These are phyloP conservation scores for Papiliotrema fonsecae DNA, from an alignment of 1,284 basidiomycete species.

Conservation along the genomic window DNA sequence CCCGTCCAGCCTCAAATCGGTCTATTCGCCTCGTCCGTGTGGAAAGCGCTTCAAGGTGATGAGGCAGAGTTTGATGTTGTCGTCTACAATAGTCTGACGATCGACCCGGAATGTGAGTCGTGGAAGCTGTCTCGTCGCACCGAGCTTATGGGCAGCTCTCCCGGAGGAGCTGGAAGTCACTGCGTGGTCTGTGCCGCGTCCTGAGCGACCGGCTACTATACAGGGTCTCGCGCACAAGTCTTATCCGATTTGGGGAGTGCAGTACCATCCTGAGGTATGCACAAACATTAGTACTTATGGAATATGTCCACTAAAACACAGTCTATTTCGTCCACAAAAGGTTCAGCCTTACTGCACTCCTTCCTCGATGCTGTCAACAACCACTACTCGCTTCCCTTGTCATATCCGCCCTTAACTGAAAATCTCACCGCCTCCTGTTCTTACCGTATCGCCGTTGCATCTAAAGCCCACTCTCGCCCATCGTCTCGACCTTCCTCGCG, in stretches of 20 bases:
- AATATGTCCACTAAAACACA: constrained; percentile 11
- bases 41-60: constrained; percentile 9
- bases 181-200: constrained; percentile 45
- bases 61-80: constrained; percentile 60
- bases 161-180: constrained; percentile 50
- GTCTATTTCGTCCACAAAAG: constrained; percentile 50
- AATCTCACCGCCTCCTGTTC: constrained; percentile 35
- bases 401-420: constrained; percentile 30
- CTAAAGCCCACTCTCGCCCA: neutral
- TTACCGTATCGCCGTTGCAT: constrained; percentile 27
- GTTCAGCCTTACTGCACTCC: constrained; percentile 41
- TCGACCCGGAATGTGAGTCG: constrained; percentile 42
- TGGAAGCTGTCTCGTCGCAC: no score
- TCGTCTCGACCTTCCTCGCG: constrained; percentile 7
- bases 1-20: constrained; percentile 27
- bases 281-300: neutral
- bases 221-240: constrained; percentile 54
- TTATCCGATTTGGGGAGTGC: constrained; percentile 85
- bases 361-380: constrained; percentile 40
- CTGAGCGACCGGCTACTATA: constrained; percentile 34
- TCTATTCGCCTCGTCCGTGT: constrained; percentile 31
- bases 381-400: constrained; percentile 20
- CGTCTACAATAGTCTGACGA: constrained; percentile 63
- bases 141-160: constrained; percentile 28
- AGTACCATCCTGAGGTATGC: constrained; percentile 84